These are phyloP conservation scores for Hemisphaericaspora lyxosophila DNA, from an alignment of 1,139 yeast genomes.

Conservation along the genomic window DNA sequence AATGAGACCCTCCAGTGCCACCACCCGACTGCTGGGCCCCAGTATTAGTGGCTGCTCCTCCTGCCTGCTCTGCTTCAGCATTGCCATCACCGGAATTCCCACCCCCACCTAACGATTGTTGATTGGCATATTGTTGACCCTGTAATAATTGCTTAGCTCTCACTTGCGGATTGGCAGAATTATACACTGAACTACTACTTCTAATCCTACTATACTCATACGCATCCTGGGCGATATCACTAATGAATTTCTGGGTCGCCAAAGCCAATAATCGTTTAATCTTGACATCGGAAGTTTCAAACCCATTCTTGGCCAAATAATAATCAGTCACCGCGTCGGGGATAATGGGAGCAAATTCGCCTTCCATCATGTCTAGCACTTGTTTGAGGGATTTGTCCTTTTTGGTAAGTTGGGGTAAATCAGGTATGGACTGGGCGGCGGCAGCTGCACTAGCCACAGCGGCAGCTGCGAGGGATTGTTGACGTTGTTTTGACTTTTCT, in stretches of 20 bases:
- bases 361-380: slow-evolving; percentile 81
- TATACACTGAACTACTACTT: slow-evolving; percentile 77
- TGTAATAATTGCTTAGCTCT: slow-evolving; percentile 78
- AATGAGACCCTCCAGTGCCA: slow-evolving; percentile 33
- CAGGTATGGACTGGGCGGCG: slow-evolving; percentile 33
- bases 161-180: slow-evolving; percentile 82
- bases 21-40: slow-evolving; percentile 26
- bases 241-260: slow-evolving; percentile 93
- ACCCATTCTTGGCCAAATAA: slow-evolving; percentile 85
- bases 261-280: slow-evolving; percentile 85
- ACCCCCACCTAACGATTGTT: slow-evolving; percentile 41
- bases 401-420: slow-evolving; percentile 69
- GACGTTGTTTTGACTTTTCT: slow-evolving; percentile 12
- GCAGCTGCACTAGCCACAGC: slow-evolving; percentile 11
- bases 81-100: slow-evolving; percentile 41
- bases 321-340: slow-evolving; percentile 99
- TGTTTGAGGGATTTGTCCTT: slow-evolving; percentile 88
- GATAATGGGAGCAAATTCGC: slow-evolving; percentile 88
- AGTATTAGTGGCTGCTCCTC: not conserved
- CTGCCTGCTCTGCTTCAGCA: slow-evolving; percentile 32
- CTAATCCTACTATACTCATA: slow-evolving; percentile 92
- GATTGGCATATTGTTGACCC: slow-evolving; percentile 59
- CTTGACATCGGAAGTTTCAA: slow-evolving; percentile 75
- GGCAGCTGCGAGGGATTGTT: slow-evolving; percentile 12
- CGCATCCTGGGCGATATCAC: slow-evolving; percentile 95